Evolutionary conservation across 176 grass and related monocot species (phyloP).

Genomic region (Dendrocalamus sinicus): DNA sequence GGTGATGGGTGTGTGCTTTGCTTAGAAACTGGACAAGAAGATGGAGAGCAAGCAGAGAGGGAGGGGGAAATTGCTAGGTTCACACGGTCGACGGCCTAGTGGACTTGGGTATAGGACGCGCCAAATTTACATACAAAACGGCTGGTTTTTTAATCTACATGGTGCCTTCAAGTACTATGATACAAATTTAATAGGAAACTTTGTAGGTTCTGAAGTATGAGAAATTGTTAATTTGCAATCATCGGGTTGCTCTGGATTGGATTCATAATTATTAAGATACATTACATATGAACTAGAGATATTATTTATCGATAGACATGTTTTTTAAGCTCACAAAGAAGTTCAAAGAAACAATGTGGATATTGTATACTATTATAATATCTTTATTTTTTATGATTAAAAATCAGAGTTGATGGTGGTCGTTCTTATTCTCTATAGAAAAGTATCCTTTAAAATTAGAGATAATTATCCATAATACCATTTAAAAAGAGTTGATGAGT

Average conservation of each 20-base stretch:
- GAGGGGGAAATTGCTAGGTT: slow-evolving; percentile 42
- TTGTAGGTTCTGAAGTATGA: background rate
- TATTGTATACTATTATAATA: background rate
- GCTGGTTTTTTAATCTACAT: fast-evolving
- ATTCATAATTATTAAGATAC: too few species aligned
- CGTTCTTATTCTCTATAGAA: too few species aligned
- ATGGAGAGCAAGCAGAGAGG: slow-evolving; percentile 27
- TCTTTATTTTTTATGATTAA: too few species aligned
- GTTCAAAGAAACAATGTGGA: background rate
- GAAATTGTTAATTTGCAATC: background rate
- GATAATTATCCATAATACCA: too few species aligned
- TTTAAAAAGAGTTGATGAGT: too few species aligned
- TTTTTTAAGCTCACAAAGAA: background rate
- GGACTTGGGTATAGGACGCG: background rate
- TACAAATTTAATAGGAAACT: background rate
- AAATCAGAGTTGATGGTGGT: too few species aligned
- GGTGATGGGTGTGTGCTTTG: slow-evolving; percentile 81
- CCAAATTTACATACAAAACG: background rate
- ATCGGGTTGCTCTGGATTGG: background rate
- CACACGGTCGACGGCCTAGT: background rate
- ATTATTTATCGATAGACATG: background rate
- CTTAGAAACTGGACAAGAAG: slow-evolving; percentile 84
- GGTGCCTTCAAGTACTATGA: background rate
- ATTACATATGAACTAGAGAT: background rate
- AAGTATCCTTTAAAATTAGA: too few species aligned